Evolutionary conservation across 202 grass and related monocot species (phyloP).

Genomic region (Carex arenaria): DNA sequence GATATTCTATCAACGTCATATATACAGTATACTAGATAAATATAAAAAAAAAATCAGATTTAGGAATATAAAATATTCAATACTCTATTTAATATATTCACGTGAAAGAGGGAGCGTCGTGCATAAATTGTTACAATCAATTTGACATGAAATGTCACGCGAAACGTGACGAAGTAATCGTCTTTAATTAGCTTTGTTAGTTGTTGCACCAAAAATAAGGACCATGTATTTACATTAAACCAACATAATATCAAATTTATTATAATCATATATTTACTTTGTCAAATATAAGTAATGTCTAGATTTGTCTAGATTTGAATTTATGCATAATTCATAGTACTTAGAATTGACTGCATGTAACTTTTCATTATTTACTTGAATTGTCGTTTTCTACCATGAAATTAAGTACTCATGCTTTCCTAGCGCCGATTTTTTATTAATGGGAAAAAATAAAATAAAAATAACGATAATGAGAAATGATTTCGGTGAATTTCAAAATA

Average conservation of each 20-base stretch:
- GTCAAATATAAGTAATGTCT: background rate
- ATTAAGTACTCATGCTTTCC: too few species aligned
- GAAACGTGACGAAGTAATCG: background rate
- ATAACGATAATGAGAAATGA: too few species aligned
- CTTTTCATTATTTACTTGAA: too few species aligned
- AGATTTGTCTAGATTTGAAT: background rate
- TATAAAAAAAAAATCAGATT: background rate
- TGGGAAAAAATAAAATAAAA: too few species aligned
- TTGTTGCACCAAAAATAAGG: background rate
- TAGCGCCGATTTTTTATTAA: too few species aligned
- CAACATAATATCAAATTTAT: background rate
- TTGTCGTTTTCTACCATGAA: too few species aligned
- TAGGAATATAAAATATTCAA: background rate
- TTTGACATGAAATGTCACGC: background rate
- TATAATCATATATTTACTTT: too few species aligned
- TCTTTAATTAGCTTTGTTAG: background rate
- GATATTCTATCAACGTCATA: background rate
- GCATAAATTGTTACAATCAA: background rate
- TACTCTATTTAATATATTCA: background rate
- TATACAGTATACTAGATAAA: background rate
- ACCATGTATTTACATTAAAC: background rate
- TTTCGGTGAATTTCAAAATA: too few species aligned
- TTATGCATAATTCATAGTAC: background rate
- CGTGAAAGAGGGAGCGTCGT: background rate
- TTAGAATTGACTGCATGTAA: too few species aligned